A percentile compares a stretch with the other conserved stretches of the same genome.
Evolutionary conservation across 176 grass and related monocot species (phyloP).

Genomic region (Eragrostis curvula): DNA sequence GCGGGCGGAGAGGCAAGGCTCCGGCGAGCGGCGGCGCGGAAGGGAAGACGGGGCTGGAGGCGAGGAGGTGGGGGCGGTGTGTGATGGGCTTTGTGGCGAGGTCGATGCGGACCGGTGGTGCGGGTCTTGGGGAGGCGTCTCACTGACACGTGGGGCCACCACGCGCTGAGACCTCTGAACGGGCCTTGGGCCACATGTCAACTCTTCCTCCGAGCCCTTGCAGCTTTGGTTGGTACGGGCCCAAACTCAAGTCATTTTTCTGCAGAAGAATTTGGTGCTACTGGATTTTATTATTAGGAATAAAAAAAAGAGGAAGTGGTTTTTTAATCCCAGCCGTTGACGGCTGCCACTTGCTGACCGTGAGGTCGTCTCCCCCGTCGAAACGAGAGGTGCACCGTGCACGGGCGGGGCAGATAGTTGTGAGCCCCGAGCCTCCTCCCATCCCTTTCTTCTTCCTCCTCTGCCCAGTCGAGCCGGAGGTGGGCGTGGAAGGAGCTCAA

Average conservation of each 20-base stretch:
- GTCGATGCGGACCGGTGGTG: conserved; percentile 6
- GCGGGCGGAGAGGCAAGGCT: conserved; percentile 20
- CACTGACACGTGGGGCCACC: conserved; percentile 31
- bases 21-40: conserved; percentile 53
- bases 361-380: not conserved
- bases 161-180: not conserved
- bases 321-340: not conserved
- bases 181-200: not conserved
- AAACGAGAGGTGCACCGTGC: conserved; percentile 33
- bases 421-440: not conserved
- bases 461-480: not conserved
- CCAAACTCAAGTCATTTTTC: too few relatives aligned
- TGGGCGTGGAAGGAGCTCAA: not conserved
- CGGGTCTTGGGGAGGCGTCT: not conserved
- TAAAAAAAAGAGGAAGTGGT: not conserved
- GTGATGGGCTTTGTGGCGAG: conserved; percentile 30
- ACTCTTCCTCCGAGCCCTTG: too few relatives aligned
- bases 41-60: not conserved
- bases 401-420: not conserved
- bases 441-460: not conserved
- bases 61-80: not conserved
- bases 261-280: too few relatives aligned
- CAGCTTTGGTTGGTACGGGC: too few relatives aligned
- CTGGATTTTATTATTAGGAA: not conserved
- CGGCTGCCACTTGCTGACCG: not conserved